A percentile compares a stretch with the other conserved stretches of the same genome.
Conservation (phyloP, 495 filamentous ascomycete species). For the Tuber microsphaerosporum region DNA sequence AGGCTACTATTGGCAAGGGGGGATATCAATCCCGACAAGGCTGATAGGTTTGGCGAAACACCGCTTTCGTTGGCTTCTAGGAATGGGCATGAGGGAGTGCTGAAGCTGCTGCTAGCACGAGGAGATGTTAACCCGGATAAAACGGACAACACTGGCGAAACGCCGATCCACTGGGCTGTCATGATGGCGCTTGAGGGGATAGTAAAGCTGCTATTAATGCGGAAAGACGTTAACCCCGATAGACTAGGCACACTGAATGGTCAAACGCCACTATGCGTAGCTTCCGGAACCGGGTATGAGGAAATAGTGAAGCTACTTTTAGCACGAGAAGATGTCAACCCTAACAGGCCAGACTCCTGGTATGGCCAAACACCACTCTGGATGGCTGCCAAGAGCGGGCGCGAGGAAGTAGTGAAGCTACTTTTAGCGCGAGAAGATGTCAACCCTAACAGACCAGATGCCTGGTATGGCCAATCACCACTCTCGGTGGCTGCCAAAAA, state of each 20-base stretch:
- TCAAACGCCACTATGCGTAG: constrained; percentile 44
- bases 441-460: neutral
- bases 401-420: neutral
- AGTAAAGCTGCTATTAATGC: neutral
- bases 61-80: constrained; percentile 44
- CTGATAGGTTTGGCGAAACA: constrained; percentile 37
- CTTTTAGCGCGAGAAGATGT: neutral
- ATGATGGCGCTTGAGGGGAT: neutral
- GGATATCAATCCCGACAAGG: constrained; percentile 18
- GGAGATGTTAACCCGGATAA: neutral
- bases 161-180: neutral
- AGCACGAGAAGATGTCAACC: neutral
- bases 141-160: neutral
- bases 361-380: neutral
- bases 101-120: constrained; percentile 9
- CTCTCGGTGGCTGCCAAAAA: neutral
- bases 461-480: neutral
- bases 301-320: constrained; percentile 1
- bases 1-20: constrained; percentile 30
- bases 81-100: constrained; percentile 43
- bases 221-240: neutral
- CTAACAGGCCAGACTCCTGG: neutral
- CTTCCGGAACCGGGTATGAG: constrained; percentile 43
- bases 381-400: neutral
- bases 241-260: neutral